These are phyloP conservation scores for Bipolaris cookei DNA, from an alignment of 2,329 filamentous ascomycete genomes.

Conservation along the genomic window DNA sequence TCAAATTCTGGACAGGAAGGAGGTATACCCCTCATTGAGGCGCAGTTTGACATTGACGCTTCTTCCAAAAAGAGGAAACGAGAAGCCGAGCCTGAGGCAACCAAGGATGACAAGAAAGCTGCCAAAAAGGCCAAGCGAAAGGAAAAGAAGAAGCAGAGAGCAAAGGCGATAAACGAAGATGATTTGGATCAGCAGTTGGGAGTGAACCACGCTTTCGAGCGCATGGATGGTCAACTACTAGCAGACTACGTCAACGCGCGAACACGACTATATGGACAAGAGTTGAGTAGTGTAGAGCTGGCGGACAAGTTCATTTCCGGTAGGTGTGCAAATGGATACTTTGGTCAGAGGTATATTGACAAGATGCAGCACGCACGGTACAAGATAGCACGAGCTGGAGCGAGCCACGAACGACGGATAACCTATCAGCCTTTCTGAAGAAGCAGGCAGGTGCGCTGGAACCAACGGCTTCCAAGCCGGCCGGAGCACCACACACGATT, in stretches of 20 bases:
- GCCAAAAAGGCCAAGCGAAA: slow-evolving; percentile 52
- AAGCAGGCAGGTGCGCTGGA: slow-evolving; percentile 66
- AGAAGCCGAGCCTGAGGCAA: slow-evolving; percentile 38
- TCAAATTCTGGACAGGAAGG: slow-evolving; percentile 53
- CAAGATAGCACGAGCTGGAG: slow-evolving; percentile 79
- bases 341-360: slow-evolving; percentile 16
- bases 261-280: slow-evolving; percentile 76
- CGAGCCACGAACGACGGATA: slow-evolving; percentile 69
- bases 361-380: slow-evolving; percentile 69
- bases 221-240: slow-evolving; percentile 82
- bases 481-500: slow-evolving; percentile 74
- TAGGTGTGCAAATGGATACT: slow-evolving; percentile 47
- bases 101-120: slow-evolving; percentile 45
- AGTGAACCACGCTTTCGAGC: slow-evolving; percentile 78
- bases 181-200: slow-evolving; percentile 57
- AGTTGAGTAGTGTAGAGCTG: slow-evolving; percentile 83
- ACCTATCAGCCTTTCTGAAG: slow-evolving; percentile 81
- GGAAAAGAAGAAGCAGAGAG: slow-evolving; percentile 64
- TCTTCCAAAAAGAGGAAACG: slow-evolving; percentile 54
- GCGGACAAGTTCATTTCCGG: slow-evolving; percentile 81
- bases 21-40: slow-evolving; percentile 54
- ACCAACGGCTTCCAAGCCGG: slow-evolving; percentile 67
- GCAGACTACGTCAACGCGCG: slow-evolving; percentile 86
- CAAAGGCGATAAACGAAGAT: slow-evolving; percentile 69
- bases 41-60: slow-evolving; percentile 44